These are phyloP conservation scores for Chrysanthemum lavandulifolium DNA, from an alignment of 129 eudicot species.

Conservation along the genomic window DNA sequence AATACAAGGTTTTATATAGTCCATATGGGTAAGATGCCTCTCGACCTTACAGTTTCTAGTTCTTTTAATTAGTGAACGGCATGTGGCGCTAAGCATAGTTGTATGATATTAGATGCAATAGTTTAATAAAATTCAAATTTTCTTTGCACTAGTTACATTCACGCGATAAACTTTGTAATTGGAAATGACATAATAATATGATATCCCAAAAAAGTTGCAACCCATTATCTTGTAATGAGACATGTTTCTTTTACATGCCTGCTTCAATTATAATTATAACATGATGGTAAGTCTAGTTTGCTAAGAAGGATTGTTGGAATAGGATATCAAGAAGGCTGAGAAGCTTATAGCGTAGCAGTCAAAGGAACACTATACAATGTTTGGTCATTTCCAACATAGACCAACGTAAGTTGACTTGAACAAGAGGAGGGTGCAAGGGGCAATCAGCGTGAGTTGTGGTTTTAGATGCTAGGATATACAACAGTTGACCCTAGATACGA, in stretches of 20 bases:
- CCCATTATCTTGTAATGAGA: background rate
- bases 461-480: too few species aligned
- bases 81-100: background rate
- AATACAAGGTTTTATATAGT: background rate
- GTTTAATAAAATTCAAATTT: background rate
- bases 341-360: too few species aligned
- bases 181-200: background rate
- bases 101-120: slow-evolving; percentile 7
- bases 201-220: too few species aligned
- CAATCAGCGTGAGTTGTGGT: too few species aligned
- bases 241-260: background rate
- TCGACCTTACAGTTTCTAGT: slow-evolving; percentile 1
- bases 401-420: too few species aligned
- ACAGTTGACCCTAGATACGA: too few species aligned
- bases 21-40: background rate
- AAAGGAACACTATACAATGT: too few species aligned
- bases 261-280: background rate
- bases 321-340: too few species aligned
- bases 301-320: too few species aligned
- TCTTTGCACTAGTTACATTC: slow-evolving; percentile 4
- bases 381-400: too few species aligned
- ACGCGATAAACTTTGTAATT: background rate
- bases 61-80: slow-evolving; percentile 9
- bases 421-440: too few species aligned
- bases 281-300: background rate